Evolutionary conservation across 306 rosid genomes (phyloP).

Genomic region (cucumber (Cucumis sativus)): DNA sequence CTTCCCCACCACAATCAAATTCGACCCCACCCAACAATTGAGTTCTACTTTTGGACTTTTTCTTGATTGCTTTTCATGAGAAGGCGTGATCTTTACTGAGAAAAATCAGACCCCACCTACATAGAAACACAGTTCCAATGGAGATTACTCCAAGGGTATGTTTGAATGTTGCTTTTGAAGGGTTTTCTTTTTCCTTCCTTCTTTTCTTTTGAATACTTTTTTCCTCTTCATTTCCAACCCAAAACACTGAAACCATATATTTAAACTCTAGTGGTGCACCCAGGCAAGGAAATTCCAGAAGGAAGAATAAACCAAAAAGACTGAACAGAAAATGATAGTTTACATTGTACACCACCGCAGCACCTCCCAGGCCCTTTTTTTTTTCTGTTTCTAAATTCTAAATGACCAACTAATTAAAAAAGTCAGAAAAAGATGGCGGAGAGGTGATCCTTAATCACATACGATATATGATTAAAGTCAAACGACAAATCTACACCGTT

Average conservation of each 20-base stretch:
- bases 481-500: neutral
- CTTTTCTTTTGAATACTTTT: neutral
- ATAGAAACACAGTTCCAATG: constrained; percentile 12
- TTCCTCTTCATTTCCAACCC: neutral
- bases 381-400: neutral
- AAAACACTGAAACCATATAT: neutral
- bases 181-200: neutral
- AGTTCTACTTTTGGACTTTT: constrained; percentile 41
- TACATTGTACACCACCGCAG: neutral
- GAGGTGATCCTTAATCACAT: neutral
- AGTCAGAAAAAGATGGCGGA: no score
- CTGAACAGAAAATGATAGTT: neutral
- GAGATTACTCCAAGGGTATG: neutral
- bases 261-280: neutral
- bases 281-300: neutral
- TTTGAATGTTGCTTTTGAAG: neutral
- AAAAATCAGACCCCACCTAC: constrained; percentile 28
- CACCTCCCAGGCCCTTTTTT: neutral
- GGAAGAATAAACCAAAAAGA: neutral
- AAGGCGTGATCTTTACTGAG: constrained; percentile 55
- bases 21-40: constrained; percentile 20
- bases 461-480: constrained; percentile 10
- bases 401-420: no score
- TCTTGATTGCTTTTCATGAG: constrained; percentile 34
- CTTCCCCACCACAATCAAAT: constrained; percentile 43